These are phyloP conservation scores for Rhizophora mangle DNA, from an alignment of 345 rosid genomes.

Conservation along the genomic window DNA sequence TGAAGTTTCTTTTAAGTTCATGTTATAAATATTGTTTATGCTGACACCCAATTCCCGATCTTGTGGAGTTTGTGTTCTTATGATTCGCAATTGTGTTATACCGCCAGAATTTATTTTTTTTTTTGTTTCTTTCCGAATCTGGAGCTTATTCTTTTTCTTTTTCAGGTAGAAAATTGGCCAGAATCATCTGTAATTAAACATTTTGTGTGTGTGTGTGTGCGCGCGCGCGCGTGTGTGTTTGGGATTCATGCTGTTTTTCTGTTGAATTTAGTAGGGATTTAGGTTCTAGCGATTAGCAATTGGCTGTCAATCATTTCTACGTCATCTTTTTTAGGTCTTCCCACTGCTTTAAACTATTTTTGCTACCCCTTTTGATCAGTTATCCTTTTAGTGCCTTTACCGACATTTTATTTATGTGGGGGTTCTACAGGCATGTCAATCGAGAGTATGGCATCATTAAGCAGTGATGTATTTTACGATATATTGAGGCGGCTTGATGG, in stretches of 20 bases:
- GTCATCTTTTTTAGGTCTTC: background rate
- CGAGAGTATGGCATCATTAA: slow-evolving; percentile 46
- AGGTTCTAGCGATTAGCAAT: background rate
- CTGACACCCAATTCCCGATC: too few species aligned
- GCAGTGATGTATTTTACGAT: slow-evolving; percentile 63
- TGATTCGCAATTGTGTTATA: too few species aligned
- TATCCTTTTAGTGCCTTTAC: background rate
- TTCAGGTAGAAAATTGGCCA: background rate
- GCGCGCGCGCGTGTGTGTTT: too few species aligned
- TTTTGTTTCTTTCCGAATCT: too few species aligned
- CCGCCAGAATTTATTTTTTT: too few species aligned
- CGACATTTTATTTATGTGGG: slow-evolving; percentile 2
- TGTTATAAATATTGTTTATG: too few species aligned
- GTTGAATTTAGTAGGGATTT: background rate
- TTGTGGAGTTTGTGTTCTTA: too few species aligned
- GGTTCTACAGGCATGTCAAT: slow-evolving; percentile 31
- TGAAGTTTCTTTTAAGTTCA: too few species aligned
- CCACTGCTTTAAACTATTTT: background rate
- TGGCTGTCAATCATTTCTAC: background rate
- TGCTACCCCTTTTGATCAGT: too few species aligned
- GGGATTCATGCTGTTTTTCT: background rate
- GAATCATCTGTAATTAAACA: background rate
- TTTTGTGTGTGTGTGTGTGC: too few species aligned
- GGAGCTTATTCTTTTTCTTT: too few species aligned
- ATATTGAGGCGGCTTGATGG: slow-evolving; percentile 77